A percentile compares a stretch with the other conserved stretches of the same genome.
Conservation (phyloP, 2,329 filamentous ascomycete species). For the Aureobasidium mangrovei region DNA sequence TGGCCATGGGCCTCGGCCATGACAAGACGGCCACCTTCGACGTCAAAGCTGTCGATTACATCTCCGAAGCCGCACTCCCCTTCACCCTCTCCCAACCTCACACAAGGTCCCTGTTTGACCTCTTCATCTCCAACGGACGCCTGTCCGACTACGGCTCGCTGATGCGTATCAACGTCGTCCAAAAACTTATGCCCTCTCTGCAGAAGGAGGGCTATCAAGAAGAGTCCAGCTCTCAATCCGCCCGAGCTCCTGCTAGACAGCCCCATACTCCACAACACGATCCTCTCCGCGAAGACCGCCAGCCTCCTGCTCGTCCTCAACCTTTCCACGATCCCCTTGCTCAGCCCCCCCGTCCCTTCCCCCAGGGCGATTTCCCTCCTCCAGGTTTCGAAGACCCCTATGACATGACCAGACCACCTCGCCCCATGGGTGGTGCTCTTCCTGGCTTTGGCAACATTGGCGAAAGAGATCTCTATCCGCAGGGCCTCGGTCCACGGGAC, state of each 20-base stretch:
- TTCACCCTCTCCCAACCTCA: conserved; percentile 29
- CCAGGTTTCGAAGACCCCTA: conserved; percentile 92
- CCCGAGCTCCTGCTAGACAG: conserved; percentile 17
- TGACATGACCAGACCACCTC: conserved; percentile 63
- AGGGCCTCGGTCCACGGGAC: conserved; percentile 75
- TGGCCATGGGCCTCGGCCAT: conserved; percentile 68
- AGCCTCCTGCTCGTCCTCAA: conserved; percentile 57
- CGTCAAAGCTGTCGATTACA: conserved; percentile 62
- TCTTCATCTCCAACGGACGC: conserved; percentile 66
- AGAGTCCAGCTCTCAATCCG: conserved; percentile 20
- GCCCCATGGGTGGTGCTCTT: conserved; percentile 36
- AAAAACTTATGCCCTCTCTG: conserved; percentile 70
- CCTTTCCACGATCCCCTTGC: conserved; percentile 53
- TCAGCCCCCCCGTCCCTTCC: conserved; percentile 53
- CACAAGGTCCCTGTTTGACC: conserved; percentile 40
- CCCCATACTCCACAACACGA: conserved; percentile 33
- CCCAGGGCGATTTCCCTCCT: conserved; percentile 67
- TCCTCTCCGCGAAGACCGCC: conserved; percentile 43
- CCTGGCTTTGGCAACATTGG: conserved; percentile 52
- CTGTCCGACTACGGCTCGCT: conserved; percentile 59
- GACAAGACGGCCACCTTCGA: conserved; percentile 77
- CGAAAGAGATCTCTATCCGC: conserved; percentile 79
- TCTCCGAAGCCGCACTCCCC: conserved; percentile 54
- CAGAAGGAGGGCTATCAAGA: conserved; percentile 74
- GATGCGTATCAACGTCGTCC: conserved; percentile 71